Base-by-base conservation (phyloP, 257 asterid species). In the Rauvolfia tetraphylla region DNA sequence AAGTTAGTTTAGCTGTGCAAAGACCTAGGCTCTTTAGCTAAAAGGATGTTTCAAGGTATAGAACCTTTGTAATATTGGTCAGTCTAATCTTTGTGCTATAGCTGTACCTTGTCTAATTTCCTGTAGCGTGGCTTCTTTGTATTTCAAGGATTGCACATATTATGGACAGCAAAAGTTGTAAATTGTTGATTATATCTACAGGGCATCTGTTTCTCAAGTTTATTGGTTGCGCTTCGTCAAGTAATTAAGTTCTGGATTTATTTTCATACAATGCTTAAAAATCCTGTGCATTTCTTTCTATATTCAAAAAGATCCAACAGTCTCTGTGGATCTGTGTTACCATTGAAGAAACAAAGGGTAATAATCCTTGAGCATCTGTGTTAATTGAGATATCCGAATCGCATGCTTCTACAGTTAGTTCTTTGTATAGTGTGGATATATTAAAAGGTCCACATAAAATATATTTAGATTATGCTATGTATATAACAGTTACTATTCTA, bases 131-230 rank as follows among this genome's bases (percentile, higher is more conserved):
- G 23, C 51, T 48, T 22, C 18, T 51, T 38, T 34, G 3, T 11
- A 23, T 18, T 74, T 74, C 1, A 61, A 29, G 71, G 57, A 23
- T 33, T 33, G n/a, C 41, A 72, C 68, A 29, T 27, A 61, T 11
- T 29, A 11, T 42, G 56, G 72, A 62, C n/a, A 57, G 34, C 23
- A 69, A 31, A 48, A 25, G 48, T 23, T 75, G 78, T 75, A 75
- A 44, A 74, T 53, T 23, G 51, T 34, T 54, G 48, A 54, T 72
- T 0, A 61, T 63, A 20, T 53, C 59, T 20, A 53, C 20, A 11
- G 67, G 57, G 38, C 23, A 6, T 54, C 20, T 57, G 46, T 56
- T 54, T 72, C 67, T 72, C 67, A 54, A 36, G 14, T 57, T 53
- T 17, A 18, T 68, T 6, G 17, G 5, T 39, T 42, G 46, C 39